phyloP scores from a whole-genome alignment of 352 stramenopile species.

The Phytophthora pseudosyringae region DNA sequence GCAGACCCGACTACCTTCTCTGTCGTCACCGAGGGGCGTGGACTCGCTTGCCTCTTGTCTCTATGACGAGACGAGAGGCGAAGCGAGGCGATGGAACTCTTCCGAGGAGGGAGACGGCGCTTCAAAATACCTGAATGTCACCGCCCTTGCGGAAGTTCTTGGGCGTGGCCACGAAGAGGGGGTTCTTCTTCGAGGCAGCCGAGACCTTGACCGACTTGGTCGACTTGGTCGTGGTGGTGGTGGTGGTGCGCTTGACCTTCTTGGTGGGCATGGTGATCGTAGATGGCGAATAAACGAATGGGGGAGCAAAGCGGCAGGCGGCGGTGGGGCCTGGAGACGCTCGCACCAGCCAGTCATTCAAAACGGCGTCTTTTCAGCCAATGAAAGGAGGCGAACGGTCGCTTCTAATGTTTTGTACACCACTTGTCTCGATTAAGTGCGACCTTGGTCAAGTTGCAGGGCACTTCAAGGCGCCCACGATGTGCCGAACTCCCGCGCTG shows the following conservation, averaged over 20 bases:
- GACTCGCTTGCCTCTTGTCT: slow-evolving; percentile 16
- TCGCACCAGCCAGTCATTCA: slow-evolving; percentile 41
- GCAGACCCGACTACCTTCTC: slow-evolving; percentile 4
- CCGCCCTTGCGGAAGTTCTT: slow-evolving; percentile 97
- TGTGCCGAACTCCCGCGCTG: no score
- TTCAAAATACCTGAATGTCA: slow-evolving; percentile 93
- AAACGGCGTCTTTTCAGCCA: slow-evolving; percentile 22
- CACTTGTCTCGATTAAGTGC: not conserved
- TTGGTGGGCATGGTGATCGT: slow-evolving; percentile 87
- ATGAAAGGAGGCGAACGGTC: not conserved
- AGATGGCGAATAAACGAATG: slow-evolving; percentile 90
- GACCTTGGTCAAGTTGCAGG: not conserved
- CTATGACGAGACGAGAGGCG: slow-evolving; percentile 4
- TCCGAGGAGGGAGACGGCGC: slow-evolving; percentile 19
- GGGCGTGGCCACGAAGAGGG: slow-evolving; percentile 94
- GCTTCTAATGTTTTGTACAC: not conserved
- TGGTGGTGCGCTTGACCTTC: slow-evolving; percentile 87
- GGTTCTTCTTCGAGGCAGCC: slow-evolving; percentile 86
- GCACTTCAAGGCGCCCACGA: not conserved
- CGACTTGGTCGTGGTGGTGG: slow-evolving; percentile 61
- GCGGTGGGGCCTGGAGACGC: not conserved
- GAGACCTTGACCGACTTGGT: slow-evolving; percentile 77
- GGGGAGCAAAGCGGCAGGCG: not conserved
- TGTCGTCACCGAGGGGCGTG: slow-evolving; percentile 32
- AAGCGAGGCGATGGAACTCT: slow-evolving; percentile 21